Base-by-base conservation (phyloP, 306 rosid genomes). In the Vigna radiata region DNA sequence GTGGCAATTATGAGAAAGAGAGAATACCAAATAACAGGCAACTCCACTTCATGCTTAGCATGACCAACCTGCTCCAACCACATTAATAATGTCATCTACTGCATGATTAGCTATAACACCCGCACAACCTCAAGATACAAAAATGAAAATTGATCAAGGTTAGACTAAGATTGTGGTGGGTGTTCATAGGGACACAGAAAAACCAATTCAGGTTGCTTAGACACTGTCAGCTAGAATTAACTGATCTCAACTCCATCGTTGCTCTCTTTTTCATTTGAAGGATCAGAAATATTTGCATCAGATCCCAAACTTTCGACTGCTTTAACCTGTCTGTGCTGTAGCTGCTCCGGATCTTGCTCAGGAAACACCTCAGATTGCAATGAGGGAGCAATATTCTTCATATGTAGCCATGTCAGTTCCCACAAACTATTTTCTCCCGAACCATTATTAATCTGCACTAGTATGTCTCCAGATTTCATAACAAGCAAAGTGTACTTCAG, bases 291-390 rank as follows among this genome's bases (percentile, higher is more conserved):
- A 75, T 25, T 62, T 88, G 84, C 90, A 60, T 83, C 78, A 39
- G 86, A 70, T 50, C 46, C 82, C 29, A 54, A 44, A 61, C 64
- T 67, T 68, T 62, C 85, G 66, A 17, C 76, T 11, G 82, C 66
- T 82, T 88, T 88, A 72, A 82, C 83, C 41, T 75, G 80, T 80
- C 72, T 81, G 23, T 58, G 72, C 55, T 59, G 85, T 52, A 81
- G 23, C 47, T 68, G 86, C 73, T 86, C 89, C 18, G 62, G 77
- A 79, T 71, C 84, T 81, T 83, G 91, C 80, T 87, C 84, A 2
- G 94, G 90, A 82, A 90, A 93, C 56, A 90, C 90, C 78, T 89
- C 98, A 10, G 90, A 86, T 65, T 84, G 90, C 86, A 93, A 86
- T 6, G 89, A 79, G 5, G 91, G 88, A 21, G 87, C 80, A 53